Base-by-base conservation (phyloP, 2,329 filamentous ascomycete genomes). In the Ilyonectria destructans region DNA sequence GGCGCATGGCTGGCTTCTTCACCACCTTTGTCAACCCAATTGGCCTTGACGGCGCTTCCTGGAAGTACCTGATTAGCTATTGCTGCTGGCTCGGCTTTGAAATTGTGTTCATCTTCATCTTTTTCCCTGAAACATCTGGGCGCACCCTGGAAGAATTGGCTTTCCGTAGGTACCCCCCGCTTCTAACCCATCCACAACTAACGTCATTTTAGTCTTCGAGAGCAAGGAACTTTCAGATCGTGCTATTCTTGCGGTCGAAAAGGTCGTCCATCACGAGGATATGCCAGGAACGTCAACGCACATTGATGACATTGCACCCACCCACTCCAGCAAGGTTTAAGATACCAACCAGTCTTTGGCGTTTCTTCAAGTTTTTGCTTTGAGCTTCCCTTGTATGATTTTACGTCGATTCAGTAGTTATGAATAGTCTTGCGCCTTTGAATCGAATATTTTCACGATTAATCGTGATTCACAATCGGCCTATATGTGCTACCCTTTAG, bases 41-140 rank as follows among this genome's bases (percentile, higher is more conserved):
- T 43, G 73, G 69, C 31, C 58, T 74, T 19, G 55, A 58, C 23
- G 23, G 31, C 9, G 63, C 71, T 40, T 59, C 56, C 12, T 76
- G 74, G 74, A 69, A 40, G 7, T 74, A 71, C 58, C 60, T 74
- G 15, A 63, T 70, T 35, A 69, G 62, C 31, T 76, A 76, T 62
- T 72, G 70, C 48, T 67, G 70, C 33, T 77, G 74, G 74, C 69
- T 78, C 15, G 73, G 59, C 12, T 76, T 78, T 43, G 77, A 78
- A 59, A 52, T 74, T 10, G 63, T 49, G n/a, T 37, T 74, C 92
- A 92, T 95, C 46, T 95, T 91, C 81, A 94, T 94, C 80, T 86
- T 93, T 71, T 95, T 94, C 78, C 92, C 92, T 9, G 92, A 95
- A 81, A 95, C 92, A 0, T 91, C 91, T 67, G 93, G 93, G 69